phyloP scores from a whole-genome alignment of 2,329 filamentous ascomycete genomes.

The Ascocoryne sarcoides region DNA sequence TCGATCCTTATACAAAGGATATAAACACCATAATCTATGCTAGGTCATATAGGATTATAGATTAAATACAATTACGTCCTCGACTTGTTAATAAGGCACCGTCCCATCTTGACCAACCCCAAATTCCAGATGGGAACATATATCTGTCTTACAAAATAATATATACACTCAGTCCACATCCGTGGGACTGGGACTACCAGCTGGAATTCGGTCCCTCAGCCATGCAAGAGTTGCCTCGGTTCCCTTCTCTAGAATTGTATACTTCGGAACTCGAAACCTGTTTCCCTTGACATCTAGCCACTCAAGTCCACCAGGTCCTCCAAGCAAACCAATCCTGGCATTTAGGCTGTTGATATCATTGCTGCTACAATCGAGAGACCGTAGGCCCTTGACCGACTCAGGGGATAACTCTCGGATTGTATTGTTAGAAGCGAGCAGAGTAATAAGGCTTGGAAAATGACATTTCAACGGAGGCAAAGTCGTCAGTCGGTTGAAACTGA shows the following conservation, averaged over 20 bases:
- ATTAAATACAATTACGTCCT: neutral
- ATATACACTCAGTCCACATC: conserved; percentile 19
- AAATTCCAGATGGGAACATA: neutral
- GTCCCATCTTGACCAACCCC: neutral
- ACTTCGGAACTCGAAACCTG: conserved; percentile 77
- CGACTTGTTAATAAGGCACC: neutral
- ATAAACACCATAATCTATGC: neutral
- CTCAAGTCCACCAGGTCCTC: conserved; percentile 50
- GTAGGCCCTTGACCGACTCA: conserved; percentile 64
- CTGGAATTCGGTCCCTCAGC: conserved; percentile 69
- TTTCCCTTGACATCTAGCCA: conserved; percentile 75
- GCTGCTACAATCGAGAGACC: conserved; percentile 69
- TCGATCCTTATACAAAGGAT: too few relatives aligned
- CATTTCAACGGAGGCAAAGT: conserved; percentile 58
- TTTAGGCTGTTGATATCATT: conserved; percentile 81
- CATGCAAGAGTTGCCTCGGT: conserved; percentile 78
- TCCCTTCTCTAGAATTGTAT: conserved; percentile 75
- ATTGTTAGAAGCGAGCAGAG: conserved; percentile 72
- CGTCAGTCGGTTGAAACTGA: conserved; percentile 73
- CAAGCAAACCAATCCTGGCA: conserved; percentile 69
- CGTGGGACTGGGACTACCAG: conserved; percentile 21
- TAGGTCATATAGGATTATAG: neutral
- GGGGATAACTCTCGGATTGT: conserved; percentile 64
- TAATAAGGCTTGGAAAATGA: conserved; percentile 60
- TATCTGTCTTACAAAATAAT: neutral